Evolutionary conservation across 352 stramenopile species (phyloP).

Genomic region (Phytophthora vignae): DNA sequence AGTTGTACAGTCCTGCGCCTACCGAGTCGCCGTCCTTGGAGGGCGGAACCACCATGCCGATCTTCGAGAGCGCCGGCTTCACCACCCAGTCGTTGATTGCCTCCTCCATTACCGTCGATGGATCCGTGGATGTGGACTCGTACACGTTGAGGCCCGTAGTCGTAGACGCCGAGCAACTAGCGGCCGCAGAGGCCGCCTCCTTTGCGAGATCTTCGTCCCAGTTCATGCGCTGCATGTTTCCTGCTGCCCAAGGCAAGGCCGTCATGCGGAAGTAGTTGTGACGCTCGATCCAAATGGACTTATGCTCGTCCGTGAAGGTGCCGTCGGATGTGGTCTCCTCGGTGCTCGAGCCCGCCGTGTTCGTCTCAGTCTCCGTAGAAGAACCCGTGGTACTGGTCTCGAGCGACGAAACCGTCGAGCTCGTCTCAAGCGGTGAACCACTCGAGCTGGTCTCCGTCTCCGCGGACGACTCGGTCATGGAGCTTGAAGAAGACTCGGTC

Average conservation of each 20-base stretch:
- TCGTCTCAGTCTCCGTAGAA: slow-evolving; percentile 19
- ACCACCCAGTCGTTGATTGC: slow-evolving; percentile 69
- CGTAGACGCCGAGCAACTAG: slow-evolving; percentile 46
- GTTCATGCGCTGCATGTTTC: slow-evolving; percentile 72
- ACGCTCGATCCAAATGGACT: slow-evolving; percentile 76
- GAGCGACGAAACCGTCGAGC: not conserved
- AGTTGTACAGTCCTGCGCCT: slow-evolving; percentile 70
- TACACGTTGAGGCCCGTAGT: slow-evolving; percentile 59
- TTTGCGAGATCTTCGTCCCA: slow-evolving; percentile 69
- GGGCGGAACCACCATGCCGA: slow-evolving; percentile 35
- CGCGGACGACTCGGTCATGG: not conserved
- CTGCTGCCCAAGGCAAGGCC: slow-evolving; percentile 62
- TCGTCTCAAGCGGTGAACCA: slow-evolving; percentile 7
- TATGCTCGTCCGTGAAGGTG: slow-evolving; percentile 43
- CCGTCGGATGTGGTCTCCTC: slow-evolving; percentile 31
- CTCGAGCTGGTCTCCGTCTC: slow-evolving; percentile 2
- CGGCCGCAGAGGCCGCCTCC: slow-evolving; percentile 45
- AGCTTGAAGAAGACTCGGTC: slow-evolving; percentile 17
- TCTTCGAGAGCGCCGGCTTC: slow-evolving; percentile 40
- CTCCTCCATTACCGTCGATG: slow-evolving; percentile 52
- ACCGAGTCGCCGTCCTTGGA: slow-evolving; percentile 49
- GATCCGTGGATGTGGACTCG: slow-evolving; percentile 39
- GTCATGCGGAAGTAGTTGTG: slow-evolving; percentile 81
- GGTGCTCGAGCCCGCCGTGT: slow-evolving; percentile 4
- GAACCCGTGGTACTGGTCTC: slow-evolving; percentile 1